phyloP scores from a whole-genome alignment of 2,329 filamentous ascomycete species.

The Penicillium rolfsii region DNA sequence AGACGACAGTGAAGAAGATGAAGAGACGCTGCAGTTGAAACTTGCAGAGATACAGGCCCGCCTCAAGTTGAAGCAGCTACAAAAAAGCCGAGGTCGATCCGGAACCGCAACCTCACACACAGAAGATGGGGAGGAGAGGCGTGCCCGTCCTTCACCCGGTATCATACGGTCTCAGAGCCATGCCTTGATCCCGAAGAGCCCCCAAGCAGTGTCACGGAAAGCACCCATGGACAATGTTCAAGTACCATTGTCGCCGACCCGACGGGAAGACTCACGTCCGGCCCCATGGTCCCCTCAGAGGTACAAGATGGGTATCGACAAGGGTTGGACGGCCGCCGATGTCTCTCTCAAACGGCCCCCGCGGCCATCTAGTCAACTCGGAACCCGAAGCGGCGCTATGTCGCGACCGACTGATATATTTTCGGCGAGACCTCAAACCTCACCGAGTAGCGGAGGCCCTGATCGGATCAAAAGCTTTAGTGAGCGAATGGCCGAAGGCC shows the following conservation, averaged over 20 bases:
- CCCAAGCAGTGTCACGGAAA: slow-evolving; percentile 21
- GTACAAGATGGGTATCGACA: slow-evolving; percentile 84
- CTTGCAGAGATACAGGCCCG: slow-evolving; percentile 86
- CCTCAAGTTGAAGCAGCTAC: slow-evolving; percentile 82
- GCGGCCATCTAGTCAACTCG: slow-evolving; percentile 39
- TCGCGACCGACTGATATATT: slow-evolving; percentile 31
- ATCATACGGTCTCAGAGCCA: slow-evolving; percentile 28
- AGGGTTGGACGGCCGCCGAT: slow-evolving; percentile 77
- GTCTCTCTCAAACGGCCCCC: slow-evolving; percentile 77
- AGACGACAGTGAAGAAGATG: slow-evolving; percentile 66
- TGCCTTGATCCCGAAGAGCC: slow-evolving; percentile 18
- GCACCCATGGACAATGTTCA: slow-evolving; percentile 56
- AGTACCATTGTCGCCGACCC: slow-evolving; percentile 74
- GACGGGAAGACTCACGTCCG: slow-evolving; percentile 50
- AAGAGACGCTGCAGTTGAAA: slow-evolving; percentile 85
- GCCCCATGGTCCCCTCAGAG: slow-evolving; percentile 75
- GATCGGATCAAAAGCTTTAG: slow-evolving; percentile 69
- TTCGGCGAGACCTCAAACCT: slow-evolving; percentile 31
- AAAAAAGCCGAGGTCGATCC: slow-evolving; percentile 55
- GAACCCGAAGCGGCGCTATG: slow-evolving; percentile 31
- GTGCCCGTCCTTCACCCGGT: slow-evolving; percentile 32
- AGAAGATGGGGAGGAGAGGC: slow-evolving; percentile 27
- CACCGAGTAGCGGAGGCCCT: slow-evolving; percentile 31
- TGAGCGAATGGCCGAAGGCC: slow-evolving; percentile 77
- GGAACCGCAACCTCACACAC: slow-evolving; percentile 26